Percentiles rank a stretch among this genome's conserved stretches.
These are phyloP conservation scores for Neurospora pannonica DNA, from an alignment of 495 filamentous ascomycete species.

Conservation along the genomic window DNA sequence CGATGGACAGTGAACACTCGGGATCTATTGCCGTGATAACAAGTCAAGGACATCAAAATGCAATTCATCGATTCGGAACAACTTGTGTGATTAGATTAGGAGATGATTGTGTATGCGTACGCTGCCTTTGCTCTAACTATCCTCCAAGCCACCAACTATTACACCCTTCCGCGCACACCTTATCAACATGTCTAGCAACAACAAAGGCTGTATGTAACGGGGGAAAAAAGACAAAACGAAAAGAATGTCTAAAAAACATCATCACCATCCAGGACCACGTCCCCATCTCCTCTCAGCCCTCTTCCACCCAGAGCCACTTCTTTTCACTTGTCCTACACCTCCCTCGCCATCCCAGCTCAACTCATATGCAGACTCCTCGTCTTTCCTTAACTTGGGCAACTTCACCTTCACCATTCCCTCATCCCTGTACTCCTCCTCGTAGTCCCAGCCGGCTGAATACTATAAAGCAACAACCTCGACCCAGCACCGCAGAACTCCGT, in stretches of 20 bases:
- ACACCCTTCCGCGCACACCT: background rate
- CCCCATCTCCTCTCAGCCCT: background rate
- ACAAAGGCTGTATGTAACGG: background rate
- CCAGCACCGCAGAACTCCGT: conserved; percentile 19
- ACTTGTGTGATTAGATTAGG: background rate
- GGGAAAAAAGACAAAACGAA: background rate
- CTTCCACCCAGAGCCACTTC: background rate
- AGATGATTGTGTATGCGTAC: background rate
- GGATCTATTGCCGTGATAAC: too few species aligned
- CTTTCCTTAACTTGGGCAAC: background rate
- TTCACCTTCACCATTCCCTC: background rate
- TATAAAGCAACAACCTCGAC: conserved; percentile 12
- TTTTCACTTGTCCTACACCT: background rate
- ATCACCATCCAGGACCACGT: background rate
- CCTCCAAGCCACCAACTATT: background rate
- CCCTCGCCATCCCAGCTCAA: background rate
- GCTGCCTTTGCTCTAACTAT: background rate
- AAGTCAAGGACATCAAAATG: background rate
- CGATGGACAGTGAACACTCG: background rate
- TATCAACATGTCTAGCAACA: background rate
- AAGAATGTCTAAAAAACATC: background rate
- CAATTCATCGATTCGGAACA: background rate
- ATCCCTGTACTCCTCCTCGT: background rate
- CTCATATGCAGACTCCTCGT: background rate
- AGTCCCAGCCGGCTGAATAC: background rate